Base-by-base conservation (phyloP, 1,284 basidiomycete genomes). In the Prillingera fragicola region DNA sequence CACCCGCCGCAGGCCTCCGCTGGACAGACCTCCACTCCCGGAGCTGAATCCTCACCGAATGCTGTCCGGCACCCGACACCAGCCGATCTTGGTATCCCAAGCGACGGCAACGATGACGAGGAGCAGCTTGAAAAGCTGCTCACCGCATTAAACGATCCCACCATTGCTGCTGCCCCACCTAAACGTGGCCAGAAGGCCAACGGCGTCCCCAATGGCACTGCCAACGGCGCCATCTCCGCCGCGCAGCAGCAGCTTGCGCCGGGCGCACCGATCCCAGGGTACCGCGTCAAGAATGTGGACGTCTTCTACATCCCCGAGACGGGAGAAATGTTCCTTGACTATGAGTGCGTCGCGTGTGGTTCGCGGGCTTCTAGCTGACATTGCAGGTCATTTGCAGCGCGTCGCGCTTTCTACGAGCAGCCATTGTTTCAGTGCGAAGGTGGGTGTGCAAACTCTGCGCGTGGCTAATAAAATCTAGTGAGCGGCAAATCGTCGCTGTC, bases 281-380 rank as follows among this genome's bases (percentile, higher is more conserved):
- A 52, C 44, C 35, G 44, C 23, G 37, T 67, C 50, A 64, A 64
- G 54, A 48, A 57, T 53, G 28, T 59, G 64, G 81, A 85, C 62
- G 88, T 91, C 67, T 95, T 82, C 74, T 90, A 87, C 75, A 82
- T 96, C 63, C 75, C 81, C 50, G 82, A 88, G 70, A 95, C 91
- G 4, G 91, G 90, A 60, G 91, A 96, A 78, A 85, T 95, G 68
- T 96, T 96, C 67, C 82, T 88, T 55, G 83, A 83, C 62, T 95
- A 94, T 66, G 89, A 94, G 89, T 92, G 65, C 67, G 85, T 78
- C 12, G 40, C 40, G 35, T 21, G 28, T 19, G 14, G 13, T 24
- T 18, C 19, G 34, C 8, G 17, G 52, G 43, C 47, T 34, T 18
- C 13, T 22, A 40, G 43, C 52, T 56, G 31, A 54, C 27, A 6